phyloP scores from a whole-genome alignment of 306 rosid species.

The Citrullus mucosospermus region DNA sequence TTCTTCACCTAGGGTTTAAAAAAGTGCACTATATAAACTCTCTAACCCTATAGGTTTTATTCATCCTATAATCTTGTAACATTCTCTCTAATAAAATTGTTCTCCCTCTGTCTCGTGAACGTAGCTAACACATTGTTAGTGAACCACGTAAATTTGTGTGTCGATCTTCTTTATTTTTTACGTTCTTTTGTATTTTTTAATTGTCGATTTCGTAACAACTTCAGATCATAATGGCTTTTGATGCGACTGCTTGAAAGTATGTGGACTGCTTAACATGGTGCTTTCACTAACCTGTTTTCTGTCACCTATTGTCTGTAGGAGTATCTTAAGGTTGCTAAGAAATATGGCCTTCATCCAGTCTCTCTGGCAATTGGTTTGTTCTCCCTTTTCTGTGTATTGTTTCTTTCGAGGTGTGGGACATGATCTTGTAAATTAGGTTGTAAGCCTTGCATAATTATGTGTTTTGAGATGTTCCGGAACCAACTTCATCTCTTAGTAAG shows the following conservation, averaged over 20 bases:
- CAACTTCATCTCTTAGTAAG: not conserved
- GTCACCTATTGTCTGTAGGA: slow-evolving; percentile 36
- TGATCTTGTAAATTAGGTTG: not conserved
- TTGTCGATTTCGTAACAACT: too few relatives aligned
- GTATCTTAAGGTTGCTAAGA: slow-evolving; percentile 41
- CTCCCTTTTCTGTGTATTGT: not conserved
- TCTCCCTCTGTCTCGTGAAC: too few relatives aligned
- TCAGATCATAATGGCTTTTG: not conserved
- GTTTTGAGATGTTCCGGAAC: not conserved
- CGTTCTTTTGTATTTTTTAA: too few relatives aligned
- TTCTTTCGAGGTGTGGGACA: not conserved
- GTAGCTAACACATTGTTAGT: too few relatives aligned
- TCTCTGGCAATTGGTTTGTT: slow-evolving; percentile 77
- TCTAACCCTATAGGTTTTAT: too few relatives aligned
- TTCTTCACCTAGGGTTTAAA: too few relatives aligned
- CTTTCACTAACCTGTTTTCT: slow-evolving; percentile 13
- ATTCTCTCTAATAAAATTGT: too few relatives aligned
- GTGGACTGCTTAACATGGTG: not conserved
- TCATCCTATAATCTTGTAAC: too few relatives aligned
- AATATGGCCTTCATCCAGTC: slow-evolving; percentile 60
- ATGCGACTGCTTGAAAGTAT: not conserved
- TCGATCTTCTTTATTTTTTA: too few relatives aligned
- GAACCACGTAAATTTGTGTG: too few relatives aligned
- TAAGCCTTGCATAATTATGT: not conserved
- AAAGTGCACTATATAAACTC: too few relatives aligned